A percentile compares a stretch with the other conserved stretches of the same genome.
Conservation (phyloP, 305 asterid genomes). For the Fraxinus baroniana region DNA sequence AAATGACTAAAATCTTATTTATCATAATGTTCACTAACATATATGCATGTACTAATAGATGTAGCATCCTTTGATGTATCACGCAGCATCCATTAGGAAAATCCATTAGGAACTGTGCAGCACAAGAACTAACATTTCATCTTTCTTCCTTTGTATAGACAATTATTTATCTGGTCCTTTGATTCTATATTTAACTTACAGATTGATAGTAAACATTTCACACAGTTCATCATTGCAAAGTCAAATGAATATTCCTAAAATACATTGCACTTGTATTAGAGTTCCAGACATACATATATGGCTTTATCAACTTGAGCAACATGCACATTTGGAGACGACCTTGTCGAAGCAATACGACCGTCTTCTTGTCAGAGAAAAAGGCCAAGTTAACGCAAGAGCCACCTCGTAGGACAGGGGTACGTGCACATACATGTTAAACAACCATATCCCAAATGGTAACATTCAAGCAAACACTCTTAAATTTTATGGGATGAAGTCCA, state of each 20-base stretch:
- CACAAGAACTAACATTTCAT: neutral
- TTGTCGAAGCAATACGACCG: neutral
- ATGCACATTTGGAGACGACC: neutral
- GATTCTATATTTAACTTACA: neutral
- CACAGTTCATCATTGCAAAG: neutral
- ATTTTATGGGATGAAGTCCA: neutral
- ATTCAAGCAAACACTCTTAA: neutral
- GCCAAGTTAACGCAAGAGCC: neutral
- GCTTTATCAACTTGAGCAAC: neutral
- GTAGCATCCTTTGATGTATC: neutral
- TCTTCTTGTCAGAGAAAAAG: neutral
- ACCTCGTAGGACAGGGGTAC: neutral
- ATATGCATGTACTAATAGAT: slow-evolving; percentile 14
- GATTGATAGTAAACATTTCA: neutral
- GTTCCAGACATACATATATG: neutral
- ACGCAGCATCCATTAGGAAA: too few species aligned
- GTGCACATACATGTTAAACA: neutral
- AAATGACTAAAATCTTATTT: neutral
- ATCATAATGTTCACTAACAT: neutral
- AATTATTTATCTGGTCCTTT: neutral
- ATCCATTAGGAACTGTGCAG: slow-evolving; percentile 2
- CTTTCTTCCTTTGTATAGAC: neutral
- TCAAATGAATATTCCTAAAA: neutral
- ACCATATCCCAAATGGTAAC: neutral
- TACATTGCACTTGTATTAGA: neutral